Evolutionary conservation across 2,329 filamentous ascomycete species (phyloP), one percentile per base, ranked within the genome.

Genomic region (Aspergillus spinulosporus): DNA sequence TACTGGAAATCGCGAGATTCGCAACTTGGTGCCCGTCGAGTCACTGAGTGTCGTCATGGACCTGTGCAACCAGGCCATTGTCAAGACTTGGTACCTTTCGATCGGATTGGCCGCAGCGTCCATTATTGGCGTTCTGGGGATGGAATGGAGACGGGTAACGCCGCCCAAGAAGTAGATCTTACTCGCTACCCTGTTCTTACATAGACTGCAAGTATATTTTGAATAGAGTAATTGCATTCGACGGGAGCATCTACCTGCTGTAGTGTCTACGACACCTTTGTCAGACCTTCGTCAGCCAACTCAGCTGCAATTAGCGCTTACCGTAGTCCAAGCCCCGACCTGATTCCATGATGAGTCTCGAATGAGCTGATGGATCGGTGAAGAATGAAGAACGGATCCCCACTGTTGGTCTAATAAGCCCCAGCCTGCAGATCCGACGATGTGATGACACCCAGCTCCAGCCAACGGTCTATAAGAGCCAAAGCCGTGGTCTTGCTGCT

Each of bases 71-170:
- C 12, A 34, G 29, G 44, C 44, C 28, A 46, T 46, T 8, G 44
- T 46, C 28, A 46, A 46, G n/a, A 46, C 29, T 28, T 46, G 44
- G 44, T 46, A 46, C 44, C 44, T 46, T 5, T 46, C 44, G 28
- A 46, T 46, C n/a, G 44, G 11, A 29, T 29, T 46, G 29, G 44
- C 44, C 7, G 44, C 44, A 8, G 44, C 29, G 26, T 46, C 29
- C 6, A 34, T 46, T 11, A 46, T 46, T 15, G 44, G 44, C n/a
- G 44, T 46, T n/a, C 44, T 46, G 29, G 44, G 44, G 28, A 46
- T 46, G 44, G 44, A 46, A n/a, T 46, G 28, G 44, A 46, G 26
- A 14, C 44, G 44, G n/a, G 44, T 46, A 6, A 32, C 44, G 28
- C 29, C n/a, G 12, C 28, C 5, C 11, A 31, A 46, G 44, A 46